Evolutionary conservation across 2,329 filamentous ascomycete species (phyloP), one percentile per base, ranked within the genome.

Genomic region (Monosporascus sp.): DNA sequence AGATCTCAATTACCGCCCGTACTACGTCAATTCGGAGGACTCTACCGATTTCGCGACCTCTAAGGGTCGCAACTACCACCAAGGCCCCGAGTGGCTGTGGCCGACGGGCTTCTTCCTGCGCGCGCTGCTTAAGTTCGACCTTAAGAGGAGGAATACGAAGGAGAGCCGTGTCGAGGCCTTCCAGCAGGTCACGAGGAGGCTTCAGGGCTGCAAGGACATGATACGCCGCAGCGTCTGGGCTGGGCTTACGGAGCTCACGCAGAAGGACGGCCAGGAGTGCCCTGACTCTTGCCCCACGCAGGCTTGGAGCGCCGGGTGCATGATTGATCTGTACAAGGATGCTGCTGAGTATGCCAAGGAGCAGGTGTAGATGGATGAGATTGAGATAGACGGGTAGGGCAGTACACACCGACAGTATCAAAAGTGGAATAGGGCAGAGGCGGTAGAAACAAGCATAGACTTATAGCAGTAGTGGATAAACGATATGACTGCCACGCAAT

Each of bases 31-130:
- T 74, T 89, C 87, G 61, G 93, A 97, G 65, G 94, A 99, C 72
- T 93, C 87, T 55, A 84, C 83, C 14, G 89, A 97, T 70, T 97
- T 97, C 66, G 83, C 89, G 11, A 97, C 93, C 0, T 85, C 88
- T 62, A 97, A 97, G 72, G 94, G 94, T 49, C 82, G 94, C 53
- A 99, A 97, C 72, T 99, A 99, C 73, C 94, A 99, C 71, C 93
- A 97, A 70, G 94, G 94, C 5, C 95, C 94, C 0, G 94, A 99
- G 70, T 99, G 94, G 94, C 75, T 97, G 24, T 99, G 94, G 94
- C 95, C 93, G 0, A 93, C 90, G 1, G 94, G 94, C 5, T 99
- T 91, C 77, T 99, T 96, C 78, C 78, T 97, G 22, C 86, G 95
- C 48, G 94, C 94, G 1, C 76, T 99, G 59, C 80, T 99, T 58